phyloP scores from a whole-genome alignment of 2,329 filamentous ascomycete species.

The Aspergillaceae sp. region DNA sequence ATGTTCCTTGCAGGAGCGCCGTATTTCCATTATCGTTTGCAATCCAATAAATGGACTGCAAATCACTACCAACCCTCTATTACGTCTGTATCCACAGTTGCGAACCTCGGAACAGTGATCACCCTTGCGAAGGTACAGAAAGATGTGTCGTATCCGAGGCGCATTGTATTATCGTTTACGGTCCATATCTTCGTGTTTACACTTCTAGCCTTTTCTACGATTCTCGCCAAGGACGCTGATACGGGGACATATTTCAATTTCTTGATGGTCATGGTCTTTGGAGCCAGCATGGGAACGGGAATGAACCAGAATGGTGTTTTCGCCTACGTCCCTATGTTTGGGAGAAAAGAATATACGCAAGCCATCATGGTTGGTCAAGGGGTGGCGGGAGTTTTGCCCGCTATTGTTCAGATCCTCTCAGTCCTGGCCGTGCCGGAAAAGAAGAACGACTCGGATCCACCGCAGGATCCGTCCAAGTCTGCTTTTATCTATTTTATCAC shows the following conservation, averaged over 20 bases:
- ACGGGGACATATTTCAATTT: constrained; percentile 68
- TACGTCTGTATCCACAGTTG: constrained; percentile 73
- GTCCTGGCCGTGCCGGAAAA: constrained; percentile 57
- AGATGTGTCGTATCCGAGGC: constrained; percentile 75
- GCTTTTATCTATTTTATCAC: constrained; percentile 90
- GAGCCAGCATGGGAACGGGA: constrained; percentile 70
- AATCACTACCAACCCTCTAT: constrained; percentile 85
- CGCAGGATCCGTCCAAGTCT: constrained; percentile 51
- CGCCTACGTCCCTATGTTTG: constrained; percentile 81
- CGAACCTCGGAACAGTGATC: constrained; percentile 68
- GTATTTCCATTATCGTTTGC: constrained; percentile 82
- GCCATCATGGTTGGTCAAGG: constrained; percentile 94
- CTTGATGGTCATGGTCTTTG: constrained; percentile 70
- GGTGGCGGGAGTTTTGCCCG: constrained; percentile 81
- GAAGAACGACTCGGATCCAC: constrained; percentile 25
- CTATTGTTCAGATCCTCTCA: constrained; percentile 75
- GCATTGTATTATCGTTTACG: constrained; percentile 67
- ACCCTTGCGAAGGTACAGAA: constrained; percentile 72
- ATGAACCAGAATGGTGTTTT: constrained; percentile 91
- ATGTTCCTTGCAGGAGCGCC: constrained; percentile 95
- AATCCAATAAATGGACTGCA: constrained; percentile 59
- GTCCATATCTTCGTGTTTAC: constrained; percentile 71
- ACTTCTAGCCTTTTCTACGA: constrained; percentile 71
- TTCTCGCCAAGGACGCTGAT: constrained; percentile 53
- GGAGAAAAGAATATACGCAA: constrained; percentile 80